Evolutionary conservation across 1,139 yeast species (phyloP).

Genomic region (Kodamaea anthophila): DNA sequence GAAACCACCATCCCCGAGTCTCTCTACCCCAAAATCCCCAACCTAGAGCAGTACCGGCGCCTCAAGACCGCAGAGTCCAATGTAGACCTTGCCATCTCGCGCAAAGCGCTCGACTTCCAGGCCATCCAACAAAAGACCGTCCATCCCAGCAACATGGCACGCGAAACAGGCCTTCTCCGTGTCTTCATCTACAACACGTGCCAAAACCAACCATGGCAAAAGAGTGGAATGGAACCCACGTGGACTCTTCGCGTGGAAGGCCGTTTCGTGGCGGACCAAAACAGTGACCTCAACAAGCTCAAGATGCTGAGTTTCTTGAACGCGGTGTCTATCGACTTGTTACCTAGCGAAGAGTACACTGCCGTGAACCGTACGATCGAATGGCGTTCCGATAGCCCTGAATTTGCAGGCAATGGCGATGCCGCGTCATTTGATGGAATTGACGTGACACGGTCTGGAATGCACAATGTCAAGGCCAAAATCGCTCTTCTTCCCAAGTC

Average conservation of each 20-base stretch:
- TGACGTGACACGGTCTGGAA: constrained; percentile 78
- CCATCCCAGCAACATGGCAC: constrained; percentile 38
- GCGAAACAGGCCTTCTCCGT: constrained; percentile 56
- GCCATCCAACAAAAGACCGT: constrained; percentile 53
- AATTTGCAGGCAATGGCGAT: constrained; percentile 4
- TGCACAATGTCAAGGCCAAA: constrained; percentile 57
- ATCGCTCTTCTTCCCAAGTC: constrained; percentile 80
- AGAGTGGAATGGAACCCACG: constrained; percentile 39
- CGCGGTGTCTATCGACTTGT: constrained; percentile 75
- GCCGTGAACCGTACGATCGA: constrained; percentile 32
- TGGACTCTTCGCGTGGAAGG: constrained; percentile 95
- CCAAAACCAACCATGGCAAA: constrained; percentile 92
- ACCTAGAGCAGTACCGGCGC: constrained; percentile 62
- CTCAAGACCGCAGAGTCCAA: constrained; percentile 73
- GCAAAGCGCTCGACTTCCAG: constrained; percentile 81
- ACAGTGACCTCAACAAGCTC: constrained; percentile 17
- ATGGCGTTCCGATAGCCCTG: constrained; percentile 30
- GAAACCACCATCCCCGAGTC: constrained; percentile 61
- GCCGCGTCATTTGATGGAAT: constrained; percentile 64
- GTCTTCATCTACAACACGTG: constrained; percentile 78
- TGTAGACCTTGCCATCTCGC: constrained; percentile 72
- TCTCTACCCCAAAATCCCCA: constrained; percentile 62
- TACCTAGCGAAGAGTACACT: constrained; percentile 39
- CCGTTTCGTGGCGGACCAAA: constrained; percentile 43
- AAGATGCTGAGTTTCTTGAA: constrained; percentile 79